A percentile compares a stretch with the other conserved stretches of the same genome.
Evolutionary conservation across 345 rosid species (phyloP).

Genomic region (Clausena lansium): DNA sequence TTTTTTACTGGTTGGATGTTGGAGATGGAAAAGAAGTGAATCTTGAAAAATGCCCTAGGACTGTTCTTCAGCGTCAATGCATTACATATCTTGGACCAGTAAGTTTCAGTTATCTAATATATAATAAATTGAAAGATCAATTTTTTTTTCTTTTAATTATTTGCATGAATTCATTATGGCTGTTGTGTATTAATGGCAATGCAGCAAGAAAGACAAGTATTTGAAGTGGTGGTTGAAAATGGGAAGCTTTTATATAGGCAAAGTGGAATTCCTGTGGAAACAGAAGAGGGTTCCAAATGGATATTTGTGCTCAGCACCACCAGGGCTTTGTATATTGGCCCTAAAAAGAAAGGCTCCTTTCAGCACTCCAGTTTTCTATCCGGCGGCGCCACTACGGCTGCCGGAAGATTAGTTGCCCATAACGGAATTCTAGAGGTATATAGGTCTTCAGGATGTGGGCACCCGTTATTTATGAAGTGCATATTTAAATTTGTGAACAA

Average conservation of each 20-base stretch:
- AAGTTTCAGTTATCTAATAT: slow-evolving; percentile 6
- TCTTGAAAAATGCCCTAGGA: slow-evolving; percentile 47
- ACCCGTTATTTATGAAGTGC: neutral
- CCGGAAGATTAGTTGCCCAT: slow-evolving; percentile 62
- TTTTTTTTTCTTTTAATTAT: neutral
- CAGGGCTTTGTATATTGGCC: slow-evolving; percentile 55
- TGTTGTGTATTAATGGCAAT: neutral
- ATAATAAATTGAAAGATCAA: too few relatives aligned
- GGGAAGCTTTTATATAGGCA: slow-evolving; percentile 47
- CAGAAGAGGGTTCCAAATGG: slow-evolving; percentile 56
- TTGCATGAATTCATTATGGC: too few relatives aligned
- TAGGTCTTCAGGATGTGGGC: too few relatives aligned
- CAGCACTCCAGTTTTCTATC: slow-evolving; percentile 74
- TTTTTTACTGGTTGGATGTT: slow-evolving; percentile 81
- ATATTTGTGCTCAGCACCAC: slow-evolving; percentile 68
- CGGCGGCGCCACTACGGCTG: slow-evolving; percentile 70
- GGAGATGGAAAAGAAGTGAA: slow-evolving; percentile 57
- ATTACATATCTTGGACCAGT: slow-evolving; percentile 68
- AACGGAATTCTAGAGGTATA: slow-evolving; percentile 53
- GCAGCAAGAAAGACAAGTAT: slow-evolving; percentile 57
- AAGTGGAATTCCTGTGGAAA: slow-evolving; percentile 32
- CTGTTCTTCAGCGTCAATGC: slow-evolving; percentile 46
- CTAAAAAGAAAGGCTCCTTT: slow-evolving; percentile 61
- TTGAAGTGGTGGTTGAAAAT: slow-evolving; percentile 47
- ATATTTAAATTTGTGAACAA: neutral